Percentiles rank a stretch among this genome's conserved stretches.
phyloP scores from a whole-genome alignment of 495 filamentous ascomycete species.

The Penicillium paradoxum region DNA sequence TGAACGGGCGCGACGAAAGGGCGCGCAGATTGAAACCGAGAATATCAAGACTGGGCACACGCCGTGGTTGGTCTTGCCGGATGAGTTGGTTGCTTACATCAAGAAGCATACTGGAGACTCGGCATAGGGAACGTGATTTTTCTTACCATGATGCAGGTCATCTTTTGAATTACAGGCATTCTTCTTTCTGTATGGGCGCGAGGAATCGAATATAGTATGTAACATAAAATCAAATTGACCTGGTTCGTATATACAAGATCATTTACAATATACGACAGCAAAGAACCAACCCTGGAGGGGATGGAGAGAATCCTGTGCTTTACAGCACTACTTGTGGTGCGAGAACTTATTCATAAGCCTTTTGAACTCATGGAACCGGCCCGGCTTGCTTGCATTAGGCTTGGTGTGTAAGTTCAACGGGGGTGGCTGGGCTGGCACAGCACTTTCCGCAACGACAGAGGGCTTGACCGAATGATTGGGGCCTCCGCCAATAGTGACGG shows the following conservation, averaged over 20 bases:
- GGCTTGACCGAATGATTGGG: conserved; percentile 8
- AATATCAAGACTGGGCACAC: conserved; percentile 28
- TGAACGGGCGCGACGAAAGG: conserved; percentile 26
- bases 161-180: background rate
- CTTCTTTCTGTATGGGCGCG: too few species aligned
- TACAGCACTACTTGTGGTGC: conserved; percentile 7
- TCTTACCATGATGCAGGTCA: background rate
- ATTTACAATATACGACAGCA: background rate
- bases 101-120: conserved; percentile 16
- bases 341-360: conserved; percentile 13
- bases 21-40: conserved; percentile 28
- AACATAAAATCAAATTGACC: background rate
- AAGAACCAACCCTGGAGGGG: too few species aligned
- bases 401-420: background rate
- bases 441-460: background rate
- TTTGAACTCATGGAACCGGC: conserved; percentile 7
- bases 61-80: conserved; percentile 30
- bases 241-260: background rate
- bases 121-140: background rate
- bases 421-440: background rate
- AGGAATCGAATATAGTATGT: too few species aligned
- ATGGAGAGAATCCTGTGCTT: too few species aligned
- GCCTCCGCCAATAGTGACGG: conserved; percentile 57
- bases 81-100: conserved; percentile 21
- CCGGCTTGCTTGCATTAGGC: conserved; percentile 6